Base-by-base conservation (phyloP, 2,329 filamentous ascomycete species). In the Hymenoscyphus occultus region DNA sequence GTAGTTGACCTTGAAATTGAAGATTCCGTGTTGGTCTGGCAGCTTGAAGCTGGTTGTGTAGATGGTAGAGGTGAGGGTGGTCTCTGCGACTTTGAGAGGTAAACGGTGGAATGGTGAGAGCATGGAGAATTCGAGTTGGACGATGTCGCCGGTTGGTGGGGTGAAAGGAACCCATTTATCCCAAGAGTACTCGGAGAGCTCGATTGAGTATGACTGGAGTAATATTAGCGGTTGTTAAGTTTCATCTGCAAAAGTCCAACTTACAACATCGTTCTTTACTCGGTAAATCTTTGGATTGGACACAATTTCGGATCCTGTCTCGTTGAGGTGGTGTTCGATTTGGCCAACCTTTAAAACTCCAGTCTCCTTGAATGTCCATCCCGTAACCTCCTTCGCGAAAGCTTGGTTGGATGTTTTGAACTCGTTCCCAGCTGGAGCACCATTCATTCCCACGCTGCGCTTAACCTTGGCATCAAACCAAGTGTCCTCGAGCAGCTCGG, bases 41-140 rank as follows among this genome's bases (percentile, higher is more conserved):
- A 94, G 85, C 69, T 84, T 90, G 80, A 99, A 97, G 31, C 86
- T 84, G 57, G 86, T 84, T 68, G 84, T 84, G 82, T 89, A 99
- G 67, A 90, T 84, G 60, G 91, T 89, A 69, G 88, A 87, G 72
- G 91, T 88, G 63, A 83, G 78, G 1, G 87, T 89, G 32, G 82
- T 82, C 39, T 79, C 78, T 10, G 82, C 77, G 14, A 86, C 84
- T 9, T 80, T 73, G 39, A 99, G 87, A 66, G 87, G 83, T 40
- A 98, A 84, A 54, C 95, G 93, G 81, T 97, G 90, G 86, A 97
- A 98, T 64, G 95, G 94, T 1, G 94, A 97, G 58, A 99, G 90
- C 95, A 98, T 99, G 81, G 89, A 93, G 83, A 98, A 97, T 79
- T 99, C 95, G 68, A 99, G 91, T 79, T 99, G 95, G 40, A 99